Base-by-base conservation (phyloP, 2,329 filamentous ascomycete genomes). In the Nannizziopsis barbatae region DNA sequence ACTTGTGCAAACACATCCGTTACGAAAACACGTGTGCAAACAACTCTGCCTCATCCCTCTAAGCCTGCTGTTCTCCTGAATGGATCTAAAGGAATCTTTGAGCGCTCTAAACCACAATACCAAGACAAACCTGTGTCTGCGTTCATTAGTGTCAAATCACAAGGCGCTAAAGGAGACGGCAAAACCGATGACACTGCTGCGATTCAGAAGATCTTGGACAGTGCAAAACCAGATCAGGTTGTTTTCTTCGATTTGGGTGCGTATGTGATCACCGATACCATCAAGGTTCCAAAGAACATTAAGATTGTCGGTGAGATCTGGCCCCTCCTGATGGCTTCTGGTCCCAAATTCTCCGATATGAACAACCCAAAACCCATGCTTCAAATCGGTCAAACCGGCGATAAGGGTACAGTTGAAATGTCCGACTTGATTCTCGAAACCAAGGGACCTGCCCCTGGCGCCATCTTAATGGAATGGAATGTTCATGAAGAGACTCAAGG, bases 391-490 rank as follows among this genome's bases (percentile, higher is more conserved):
- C 69, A 85, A 60, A 68, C 76, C 9, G 87, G 87, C 45, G 84
- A 94, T 54, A 73, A 75, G 40, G 90, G 89, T 53, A 74, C 75
- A 22, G 84, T 95, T 42, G 89, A 95, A 69, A 90, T 95, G 61
- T 84, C 81, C 40, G 90, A 95, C 61, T 68, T 94, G 52, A 81
- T 95, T 58, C 83, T 96, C 57, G 79, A 86, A 66, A 95, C 88
- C 27, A 77, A 80, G 56, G 90, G 90, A 3, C 73, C 88, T 2
- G 83, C 86, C 53, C 84, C 88, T 0, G 90, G 90, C 55, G 90
- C 88, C 14, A 86, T 95, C 60, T 76, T 95, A 62, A 80, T 95
- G 70, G 78, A 95, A 65, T 95, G 87, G 84, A 95, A 95, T 68
- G 72, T 95, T 37, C 79, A 79, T 38, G 82, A 80, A 32, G 48